Conservation (phyloP, 1,284 basidiomycete species). For the Microbotryomycetes sp. region DNA sequence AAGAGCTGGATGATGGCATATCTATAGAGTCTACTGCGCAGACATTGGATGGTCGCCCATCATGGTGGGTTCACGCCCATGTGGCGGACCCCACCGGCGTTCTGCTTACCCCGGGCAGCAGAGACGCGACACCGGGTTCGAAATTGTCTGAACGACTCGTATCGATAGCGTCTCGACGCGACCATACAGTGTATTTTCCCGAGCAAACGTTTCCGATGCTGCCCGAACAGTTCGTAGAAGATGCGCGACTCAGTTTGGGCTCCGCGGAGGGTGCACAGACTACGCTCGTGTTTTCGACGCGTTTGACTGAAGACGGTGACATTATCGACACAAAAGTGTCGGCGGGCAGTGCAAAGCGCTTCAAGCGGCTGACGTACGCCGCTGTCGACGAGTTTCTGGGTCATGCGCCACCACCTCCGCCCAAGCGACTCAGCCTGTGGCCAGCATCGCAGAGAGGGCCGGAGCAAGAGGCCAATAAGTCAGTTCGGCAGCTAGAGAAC, state of each 20-base stretch:
- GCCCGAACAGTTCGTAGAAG: constrained; percentile 45
- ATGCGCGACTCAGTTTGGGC: constrained; percentile 54
- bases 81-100: constrained; percentile 85
- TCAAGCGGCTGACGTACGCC: constrained; percentile 62
- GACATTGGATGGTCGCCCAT: constrained; percentile 30
- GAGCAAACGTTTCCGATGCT: constrained; percentile 64
- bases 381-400: constrained; percentile 57
- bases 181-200: constrained; percentile 56
- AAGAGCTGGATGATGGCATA: constrained; percentile 91
- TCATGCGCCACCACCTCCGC: constrained; percentile 3
- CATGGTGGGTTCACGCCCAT: constrained; percentile 80
- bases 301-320: constrained; percentile 57
- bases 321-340: constrained; percentile 64
- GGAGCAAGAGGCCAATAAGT: background rate
- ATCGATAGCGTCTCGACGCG: constrained; percentile 48
- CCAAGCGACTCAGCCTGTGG: background rate
- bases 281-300: constrained; percentile 74
- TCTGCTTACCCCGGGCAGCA: constrained; percentile 51
- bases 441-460: background rate
- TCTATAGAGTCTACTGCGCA: constrained; percentile 55
- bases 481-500: constrained; percentile 16
- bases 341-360: constrained; percentile 63
- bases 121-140: too few relatives aligned
- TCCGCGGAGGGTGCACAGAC: constrained; percentile 41
- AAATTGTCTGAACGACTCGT: background rate